These are phyloP conservation scores for Pseudomonodictys pantanalensis DNA, from an alignment of 495 filamentous ascomycete genomes.

Conservation along the genomic window DNA sequence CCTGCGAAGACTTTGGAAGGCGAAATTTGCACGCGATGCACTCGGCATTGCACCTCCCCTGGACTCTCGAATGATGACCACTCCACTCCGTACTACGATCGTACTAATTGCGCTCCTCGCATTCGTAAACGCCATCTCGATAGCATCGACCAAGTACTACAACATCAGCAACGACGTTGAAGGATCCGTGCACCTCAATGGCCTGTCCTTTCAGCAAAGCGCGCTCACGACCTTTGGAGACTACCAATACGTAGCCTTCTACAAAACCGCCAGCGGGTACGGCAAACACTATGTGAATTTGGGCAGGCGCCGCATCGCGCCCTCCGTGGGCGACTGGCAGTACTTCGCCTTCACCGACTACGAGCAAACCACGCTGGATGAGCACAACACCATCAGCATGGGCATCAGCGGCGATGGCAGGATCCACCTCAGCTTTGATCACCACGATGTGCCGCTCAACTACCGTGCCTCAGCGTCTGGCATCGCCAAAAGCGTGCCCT, in stretches of 20 bases:
- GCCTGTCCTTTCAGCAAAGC: slow-evolving; percentile 18
- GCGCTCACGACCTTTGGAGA: slow-evolving; percentile 17
- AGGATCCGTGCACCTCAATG: slow-evolving; percentile 20
- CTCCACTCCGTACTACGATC: background rate
- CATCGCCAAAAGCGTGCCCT: slow-evolving; percentile 13
- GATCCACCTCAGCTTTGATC: slow-evolving; percentile 21
- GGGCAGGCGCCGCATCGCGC: slow-evolving; percentile 8
- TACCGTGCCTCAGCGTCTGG: slow-evolving; percentile 13
- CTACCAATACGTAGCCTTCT: slow-evolving; percentile 25
- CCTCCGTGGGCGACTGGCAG: slow-evolving; percentile 13
- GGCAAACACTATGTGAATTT: slow-evolving; percentile 22
- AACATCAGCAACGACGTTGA: slow-evolving; percentile 19
- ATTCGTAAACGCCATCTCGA: background rate
- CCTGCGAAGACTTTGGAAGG: too few species aligned
- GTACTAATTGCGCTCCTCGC: background rate
- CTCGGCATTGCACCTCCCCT: too few species aligned
- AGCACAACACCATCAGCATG: slow-evolving; percentile 26
- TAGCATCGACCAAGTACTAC: slow-evolving; percentile 2
- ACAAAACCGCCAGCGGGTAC: slow-evolving; percentile 14
- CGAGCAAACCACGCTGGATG: slow-evolving; percentile 24
- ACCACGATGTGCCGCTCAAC: slow-evolving; percentile 26
- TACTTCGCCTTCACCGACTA: slow-evolving; percentile 21
- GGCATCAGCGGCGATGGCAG: slow-evolving; percentile 23
- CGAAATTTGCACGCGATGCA: too few species aligned
- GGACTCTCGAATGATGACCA: background rate